Percentiles rank a stretch among this genome's conserved stretches.
Conservation (phyloP, 306 rosid genomes). For the Citrullus colocynthis region DNA sequence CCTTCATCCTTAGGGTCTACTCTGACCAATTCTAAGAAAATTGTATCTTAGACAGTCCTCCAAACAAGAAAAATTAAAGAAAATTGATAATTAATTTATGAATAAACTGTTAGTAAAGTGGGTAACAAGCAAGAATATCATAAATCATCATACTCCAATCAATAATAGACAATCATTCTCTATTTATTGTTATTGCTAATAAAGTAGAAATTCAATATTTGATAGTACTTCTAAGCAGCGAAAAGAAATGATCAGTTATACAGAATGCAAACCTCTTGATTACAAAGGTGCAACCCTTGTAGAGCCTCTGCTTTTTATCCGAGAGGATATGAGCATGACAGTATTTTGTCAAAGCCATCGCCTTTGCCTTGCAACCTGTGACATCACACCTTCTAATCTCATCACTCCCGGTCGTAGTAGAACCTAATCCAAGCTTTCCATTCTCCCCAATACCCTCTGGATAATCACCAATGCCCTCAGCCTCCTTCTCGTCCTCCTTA, state of each 20-base stretch:
- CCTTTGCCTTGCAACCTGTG: slow-evolving; percentile 31
- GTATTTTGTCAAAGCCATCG: slow-evolving; percentile 58
- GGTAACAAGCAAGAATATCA: neutral
- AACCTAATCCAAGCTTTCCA: slow-evolving; percentile 16
- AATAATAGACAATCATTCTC: neutral
- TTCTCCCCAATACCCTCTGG: slow-evolving; percentile 11
- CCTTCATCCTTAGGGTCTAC: neutral
- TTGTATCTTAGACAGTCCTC: neutral
- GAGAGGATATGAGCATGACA: slow-evolving; percentile 55
- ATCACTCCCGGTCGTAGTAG: slow-evolving; percentile 14
- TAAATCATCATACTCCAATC: neutral
- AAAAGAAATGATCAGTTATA: neutral
- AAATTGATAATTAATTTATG: neutral
- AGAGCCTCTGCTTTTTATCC: slow-evolving; percentile 57
- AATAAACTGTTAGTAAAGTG: neutral
- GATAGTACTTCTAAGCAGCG: neutral
- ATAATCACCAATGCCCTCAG: slow-evolving; percentile 3
- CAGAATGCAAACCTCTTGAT: slow-evolving; percentile 34
- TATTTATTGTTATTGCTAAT: neutral
- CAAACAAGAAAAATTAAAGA: neutral
- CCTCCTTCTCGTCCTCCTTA: slow-evolving; percentile 24
- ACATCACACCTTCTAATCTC: slow-evolving; percentile 33
- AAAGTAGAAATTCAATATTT: neutral
- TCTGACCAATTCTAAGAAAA: neutral
- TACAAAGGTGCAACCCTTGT: slow-evolving; percentile 42